Percentiles rank a stretch among this genome's conserved stretches.
These are phyloP conservation scores for Backusella parvicylindrica DNA, from an alignment of 192 early-diverging fungal genomes.

Conservation along the genomic window DNA sequence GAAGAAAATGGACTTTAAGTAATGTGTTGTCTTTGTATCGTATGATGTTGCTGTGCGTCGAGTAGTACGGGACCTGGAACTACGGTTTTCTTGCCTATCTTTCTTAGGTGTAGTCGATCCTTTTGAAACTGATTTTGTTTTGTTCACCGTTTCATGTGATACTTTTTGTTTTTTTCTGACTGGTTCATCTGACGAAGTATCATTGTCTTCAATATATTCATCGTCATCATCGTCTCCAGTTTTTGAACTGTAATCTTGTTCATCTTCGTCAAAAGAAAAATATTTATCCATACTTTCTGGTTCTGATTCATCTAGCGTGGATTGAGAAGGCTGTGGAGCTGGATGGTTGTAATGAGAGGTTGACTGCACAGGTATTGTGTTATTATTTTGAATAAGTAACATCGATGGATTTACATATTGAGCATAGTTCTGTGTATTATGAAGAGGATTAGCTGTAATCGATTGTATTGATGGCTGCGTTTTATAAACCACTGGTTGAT, in stretches of 20 bases:
- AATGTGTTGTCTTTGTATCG: conserved; percentile 15
- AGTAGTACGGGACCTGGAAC: background rate
- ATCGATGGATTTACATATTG: too few species aligned
- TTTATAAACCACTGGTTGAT: too few species aligned
- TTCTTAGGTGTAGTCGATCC: background rate
- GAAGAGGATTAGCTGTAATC: too few species aligned
- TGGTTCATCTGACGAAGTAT: background rate
- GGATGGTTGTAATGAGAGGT: too few species aligned
- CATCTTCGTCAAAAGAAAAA: background rate
- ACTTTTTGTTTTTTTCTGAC: background rate
- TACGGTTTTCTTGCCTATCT: background rate
- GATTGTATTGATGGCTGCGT: too few species aligned
- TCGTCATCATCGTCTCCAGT: background rate
- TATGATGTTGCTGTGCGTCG: conserved; percentile 28
- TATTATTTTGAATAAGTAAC: too few species aligned
- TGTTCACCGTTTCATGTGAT: background rate
- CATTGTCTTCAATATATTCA: background rate
- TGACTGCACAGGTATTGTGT: too few species aligned
- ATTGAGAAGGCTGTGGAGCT: too few species aligned
- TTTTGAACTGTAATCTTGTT: background rate
- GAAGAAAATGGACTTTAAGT: conserved; percentile 24
- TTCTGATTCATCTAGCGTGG: background rate
- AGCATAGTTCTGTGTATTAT: too few species aligned
- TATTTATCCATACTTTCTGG: background rate
- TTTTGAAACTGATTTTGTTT: background rate